phyloP scores from a whole-genome alignment of 305 asterid species.

The Fraxinus baroniana region DNA sequence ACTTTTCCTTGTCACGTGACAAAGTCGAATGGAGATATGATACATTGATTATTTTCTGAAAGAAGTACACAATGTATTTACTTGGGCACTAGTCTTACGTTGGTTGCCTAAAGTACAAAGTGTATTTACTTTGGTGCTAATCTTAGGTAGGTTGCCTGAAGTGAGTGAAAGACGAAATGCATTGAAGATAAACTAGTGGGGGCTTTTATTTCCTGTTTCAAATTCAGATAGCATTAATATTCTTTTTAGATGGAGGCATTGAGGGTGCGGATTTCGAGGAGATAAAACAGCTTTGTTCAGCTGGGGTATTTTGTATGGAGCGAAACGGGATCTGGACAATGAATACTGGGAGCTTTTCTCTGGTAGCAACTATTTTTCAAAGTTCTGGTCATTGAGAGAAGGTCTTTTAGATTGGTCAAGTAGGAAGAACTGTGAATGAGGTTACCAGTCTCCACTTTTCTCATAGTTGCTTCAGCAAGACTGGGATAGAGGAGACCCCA shows the following conservation, averaged over 20 bases:
- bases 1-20: background rate
- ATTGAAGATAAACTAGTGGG: background rate
- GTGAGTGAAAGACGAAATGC: background rate
- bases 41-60: background rate
- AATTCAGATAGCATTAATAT: background rate
- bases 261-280: background rate
- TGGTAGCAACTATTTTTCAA: background rate
- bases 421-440: background rate
- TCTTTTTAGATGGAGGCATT: background rate
- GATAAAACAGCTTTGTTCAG: background rate
- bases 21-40: background rate
- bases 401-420: background rate
- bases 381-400: background rate
- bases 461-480: background rate
- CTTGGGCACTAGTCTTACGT: too few relatives aligned
- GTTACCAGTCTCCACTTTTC: background rate
- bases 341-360: background rate
- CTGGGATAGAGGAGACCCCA: background rate
- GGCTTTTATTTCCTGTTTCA: background rate
- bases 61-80: background rate
- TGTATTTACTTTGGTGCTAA: background rate
- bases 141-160: background rate
- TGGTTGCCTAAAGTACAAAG: too few relatives aligned
- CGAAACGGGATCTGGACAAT: background rate
- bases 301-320: background rate